Conservation (phyloP, 192 early-diverging fungal genomes). For the Physocladia obscura region DNA sequence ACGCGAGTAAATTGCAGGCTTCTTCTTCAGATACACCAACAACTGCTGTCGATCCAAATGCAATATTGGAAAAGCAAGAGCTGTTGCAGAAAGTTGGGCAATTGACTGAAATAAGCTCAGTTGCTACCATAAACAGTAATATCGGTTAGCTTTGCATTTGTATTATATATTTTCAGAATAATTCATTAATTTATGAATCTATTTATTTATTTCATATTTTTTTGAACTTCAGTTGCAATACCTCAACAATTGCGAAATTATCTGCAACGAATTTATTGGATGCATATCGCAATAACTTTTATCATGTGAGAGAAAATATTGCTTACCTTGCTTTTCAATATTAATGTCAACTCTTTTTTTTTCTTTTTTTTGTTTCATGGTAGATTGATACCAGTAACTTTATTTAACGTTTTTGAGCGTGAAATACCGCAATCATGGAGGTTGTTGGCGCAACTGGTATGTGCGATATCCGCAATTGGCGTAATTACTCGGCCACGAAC, state of each 20-base stretch:
- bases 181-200: neutral
- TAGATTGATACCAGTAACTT: slow-evolving; percentile 13
- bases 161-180: neutral
- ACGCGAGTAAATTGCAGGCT: neutral
- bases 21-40: neutral
- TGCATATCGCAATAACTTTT: slow-evolving; percentile 12
- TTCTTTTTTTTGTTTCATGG: too few species aligned
- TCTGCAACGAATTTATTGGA: slow-evolving; percentile 8
- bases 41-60: neutral
- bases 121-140: neutral
- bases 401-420: slow-evolving; percentile 4
- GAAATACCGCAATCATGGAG: slow-evolving; percentile 20
- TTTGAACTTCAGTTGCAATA: neutral
- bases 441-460: slow-evolving; percentile 4
- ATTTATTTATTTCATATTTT: neutral
- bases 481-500: slow-evolving; percentile 1
- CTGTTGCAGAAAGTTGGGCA: too few species aligned
- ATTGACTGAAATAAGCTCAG: neutral
- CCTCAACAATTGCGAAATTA: neutral
- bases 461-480: slow-evolving; percentile 13
- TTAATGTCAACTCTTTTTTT: neutral
- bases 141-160: neutral
- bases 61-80: neutral
- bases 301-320: slow-evolving; percentile 13
- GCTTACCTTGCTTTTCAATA: neutral